A percentile compares a stretch with the other conserved stretches of the same genome.
Conservation (phyloP, 139 green algal species). For the Ettlia oleoabundans region DNA sequence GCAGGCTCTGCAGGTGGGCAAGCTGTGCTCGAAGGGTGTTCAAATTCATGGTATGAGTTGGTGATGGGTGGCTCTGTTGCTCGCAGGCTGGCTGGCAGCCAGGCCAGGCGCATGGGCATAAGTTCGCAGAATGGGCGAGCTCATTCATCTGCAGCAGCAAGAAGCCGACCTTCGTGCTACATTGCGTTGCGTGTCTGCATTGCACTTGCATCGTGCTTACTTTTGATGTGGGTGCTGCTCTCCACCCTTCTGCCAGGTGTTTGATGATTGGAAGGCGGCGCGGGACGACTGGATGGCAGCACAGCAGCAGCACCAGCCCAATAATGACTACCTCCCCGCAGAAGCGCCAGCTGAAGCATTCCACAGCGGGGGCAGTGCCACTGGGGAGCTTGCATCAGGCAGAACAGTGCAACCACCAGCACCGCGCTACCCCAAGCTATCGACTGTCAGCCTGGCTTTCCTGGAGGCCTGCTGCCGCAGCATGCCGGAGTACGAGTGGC, state of each 20-base stretch:
- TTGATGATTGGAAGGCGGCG: constrained; percentile 69
- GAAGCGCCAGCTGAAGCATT: too few relatives aligned
- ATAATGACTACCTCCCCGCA: background rate
- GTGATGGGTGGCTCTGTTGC: too few relatives aligned
- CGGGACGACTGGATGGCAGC: constrained; percentile 1
- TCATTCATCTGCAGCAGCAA: too few relatives aligned
- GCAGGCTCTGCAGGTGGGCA: constrained; percentile 43
- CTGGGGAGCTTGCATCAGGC: too few relatives aligned
- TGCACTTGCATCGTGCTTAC: background rate
- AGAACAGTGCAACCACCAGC: background rate
- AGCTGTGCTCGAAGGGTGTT: background rate
- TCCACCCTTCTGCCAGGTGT: constrained; percentile 36
- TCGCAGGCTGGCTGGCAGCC: too few relatives aligned
- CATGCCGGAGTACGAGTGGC: constrained; percentile 47
- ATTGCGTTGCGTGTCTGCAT: background rate
- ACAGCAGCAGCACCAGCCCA: constrained; percentile 32
- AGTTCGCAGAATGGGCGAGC: too few relatives aligned
- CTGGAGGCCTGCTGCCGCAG: constrained; percentile 59
- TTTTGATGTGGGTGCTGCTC: too few relatives aligned
- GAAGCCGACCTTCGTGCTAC: background rate
- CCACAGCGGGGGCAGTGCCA: too few relatives aligned
- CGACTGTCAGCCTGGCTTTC: constrained; percentile 57
- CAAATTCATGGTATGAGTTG: too few relatives aligned
- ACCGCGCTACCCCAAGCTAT: constrained; percentile 42
- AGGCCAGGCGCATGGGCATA: too few relatives aligned